Base-by-base conservation (phyloP, 352 stramenopile species). In the Discostella stelligera region DNA sequence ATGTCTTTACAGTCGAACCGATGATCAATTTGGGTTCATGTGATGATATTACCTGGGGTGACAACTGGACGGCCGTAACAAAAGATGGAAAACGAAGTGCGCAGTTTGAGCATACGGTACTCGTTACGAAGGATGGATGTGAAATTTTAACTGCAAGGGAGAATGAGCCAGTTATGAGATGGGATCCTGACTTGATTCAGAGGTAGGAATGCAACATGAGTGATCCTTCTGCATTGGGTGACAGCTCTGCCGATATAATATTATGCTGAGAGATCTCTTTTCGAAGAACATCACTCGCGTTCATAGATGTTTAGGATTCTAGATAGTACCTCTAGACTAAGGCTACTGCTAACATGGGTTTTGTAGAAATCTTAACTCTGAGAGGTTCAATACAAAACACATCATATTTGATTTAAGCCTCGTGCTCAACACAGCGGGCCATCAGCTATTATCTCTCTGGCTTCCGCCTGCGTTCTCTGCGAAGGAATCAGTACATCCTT, bases 1-100 rank as follows among this genome's bases (percentile, higher is more conserved):
- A 98, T 88, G 96, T 98, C 50, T 99, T 99, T 86, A 99, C 97
- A 0, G 98, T 99, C 65, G 97, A 99, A 80, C 97, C 97, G 8
- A 99, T 99, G 97, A 98, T 99, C 79, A 99, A 99, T 87, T 84
- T 97, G n/a, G 97, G 94, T 9, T 85, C 48, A 11, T 91, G 76
- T 62, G 82, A 94, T 80, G 95, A 94, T 92, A 95, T 76, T 78
- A 98, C 94, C 4, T 99, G 97, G 97, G 94, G 94, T 16, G 97
- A 99, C 82, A 96, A 98, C 74, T 99, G 97, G 97, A 99, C 97
- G 23, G 94, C 94, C 11, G 95, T 98, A 13, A 99, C 97, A 4
- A 90, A 85, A 8, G 97, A 99, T 88, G 97, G 97, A 30, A 90
- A 94, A 66, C 92, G 95, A 20, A 98, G 94, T 61, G 96, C 97